Conservation (phyloP, 164 flowering plant genomes). For the Aristolochia californica region DNA sequence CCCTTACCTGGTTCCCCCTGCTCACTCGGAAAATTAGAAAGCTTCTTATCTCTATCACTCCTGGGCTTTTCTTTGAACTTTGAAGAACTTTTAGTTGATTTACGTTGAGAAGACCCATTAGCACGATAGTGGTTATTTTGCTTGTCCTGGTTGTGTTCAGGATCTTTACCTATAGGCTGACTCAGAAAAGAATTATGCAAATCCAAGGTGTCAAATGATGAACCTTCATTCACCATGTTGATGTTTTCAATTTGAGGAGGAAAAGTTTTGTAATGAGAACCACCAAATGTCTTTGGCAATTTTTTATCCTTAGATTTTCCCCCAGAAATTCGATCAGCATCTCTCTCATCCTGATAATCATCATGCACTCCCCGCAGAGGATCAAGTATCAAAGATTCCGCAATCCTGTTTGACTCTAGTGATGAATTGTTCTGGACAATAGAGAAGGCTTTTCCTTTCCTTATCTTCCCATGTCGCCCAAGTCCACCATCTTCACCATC, state of each 20-base stretch:
- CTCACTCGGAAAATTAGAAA: conserved; percentile 21
- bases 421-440: conserved; percentile 19
- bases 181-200: conserved; percentile 14
- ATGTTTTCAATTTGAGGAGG: conserved; percentile 19
- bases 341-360: conserved; percentile 20
- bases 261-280: conserved; percentile 9
- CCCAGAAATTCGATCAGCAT: conserved; percentile 15
- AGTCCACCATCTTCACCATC: conserved; percentile 47
- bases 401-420: conserved; percentile 10
- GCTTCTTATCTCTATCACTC: conserved; percentile 30
- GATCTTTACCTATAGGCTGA: conserved; percentile 20
- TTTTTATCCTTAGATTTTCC: conserved; percentile 16
- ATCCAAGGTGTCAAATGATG: conserved; percentile 13
- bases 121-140: conserved; percentile 18
- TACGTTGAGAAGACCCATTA: conserved; percentile 34
- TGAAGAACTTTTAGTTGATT: conserved; percentile 39
- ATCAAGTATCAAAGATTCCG: conserved; percentile 24
- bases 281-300: background rate
- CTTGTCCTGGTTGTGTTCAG: conserved; percentile 17
- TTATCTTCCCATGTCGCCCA: conserved; percentile 23
- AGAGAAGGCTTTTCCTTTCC: conserved; percentile 26
- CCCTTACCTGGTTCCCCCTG: conserved; percentile 15
- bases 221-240: conserved; percentile 19
- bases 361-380: background rate
- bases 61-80: conserved; percentile 38